A percentile compares a stretch with the other conserved stretches of the same genome.
phyloP scores from a whole-genome alignment of 306 rosid genomes.

The Cotoneaster glaucophyllus region DNA sequence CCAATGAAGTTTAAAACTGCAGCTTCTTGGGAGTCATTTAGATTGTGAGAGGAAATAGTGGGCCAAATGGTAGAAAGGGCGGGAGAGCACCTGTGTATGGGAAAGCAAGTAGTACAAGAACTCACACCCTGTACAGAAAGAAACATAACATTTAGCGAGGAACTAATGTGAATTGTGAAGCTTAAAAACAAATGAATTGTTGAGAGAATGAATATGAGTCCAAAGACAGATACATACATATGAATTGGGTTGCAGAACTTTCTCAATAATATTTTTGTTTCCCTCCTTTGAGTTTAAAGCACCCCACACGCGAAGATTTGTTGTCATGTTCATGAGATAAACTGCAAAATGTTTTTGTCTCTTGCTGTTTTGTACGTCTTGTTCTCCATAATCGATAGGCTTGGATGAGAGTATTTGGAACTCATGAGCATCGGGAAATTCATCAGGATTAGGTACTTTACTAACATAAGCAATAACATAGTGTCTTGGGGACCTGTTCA shows the following conservation, averaged over 20 bases:
- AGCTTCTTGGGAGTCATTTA: slow-evolving; percentile 14
- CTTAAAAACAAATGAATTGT: background rate
- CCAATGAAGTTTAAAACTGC: slow-evolving; percentile 16
- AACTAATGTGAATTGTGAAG: background rate
- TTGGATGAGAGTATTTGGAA: slow-evolving; percentile 19
- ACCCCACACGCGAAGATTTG: slow-evolving; percentile 19
- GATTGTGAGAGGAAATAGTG: slow-evolving; percentile 13
- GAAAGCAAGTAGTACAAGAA: slow-evolving; percentile 15
- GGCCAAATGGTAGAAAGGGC: background rate
- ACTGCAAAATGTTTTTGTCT: slow-evolving; percentile 11
- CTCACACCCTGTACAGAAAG: slow-evolving; percentile 28
- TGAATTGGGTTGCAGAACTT: slow-evolving; percentile 36
- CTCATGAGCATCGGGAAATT: background rate
- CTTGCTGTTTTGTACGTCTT: background rate
- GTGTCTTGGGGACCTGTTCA: slow-evolving; percentile 16
- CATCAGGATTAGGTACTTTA: background rate
- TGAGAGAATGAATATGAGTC: background rate
- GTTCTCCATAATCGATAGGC: background rate
- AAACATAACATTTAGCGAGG: background rate
- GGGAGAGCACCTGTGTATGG: background rate
- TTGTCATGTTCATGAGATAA: slow-evolving; percentile 23
- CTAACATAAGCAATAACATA: slow-evolving; percentile 29
- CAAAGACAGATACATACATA: background rate
- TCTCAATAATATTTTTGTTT: slow-evolving; percentile 21
- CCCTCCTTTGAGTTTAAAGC: slow-evolving; percentile 5